Base-by-base conservation (phyloP, 1,284 basidiomycete genomes). In the Melampsora larici-populina region DNA sequence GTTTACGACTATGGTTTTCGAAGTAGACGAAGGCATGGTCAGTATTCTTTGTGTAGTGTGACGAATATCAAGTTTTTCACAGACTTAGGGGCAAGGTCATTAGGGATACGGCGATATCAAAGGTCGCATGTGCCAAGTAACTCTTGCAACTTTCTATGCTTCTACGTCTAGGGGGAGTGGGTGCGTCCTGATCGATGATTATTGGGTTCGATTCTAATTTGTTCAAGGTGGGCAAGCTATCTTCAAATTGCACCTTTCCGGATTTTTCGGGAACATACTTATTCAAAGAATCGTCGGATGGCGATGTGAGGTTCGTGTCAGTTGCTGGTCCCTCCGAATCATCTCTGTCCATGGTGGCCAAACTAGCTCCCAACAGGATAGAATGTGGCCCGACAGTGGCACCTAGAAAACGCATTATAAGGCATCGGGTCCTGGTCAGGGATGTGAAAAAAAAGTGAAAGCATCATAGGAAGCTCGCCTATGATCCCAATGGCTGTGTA, bases 331-430 rank as follows among this genome's bases (percentile, higher is more conserved):
- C 43, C 43, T 46, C 43, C 11, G 43, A 46, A 3, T 29, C 55
- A 24, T 58, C 58, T 18, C 63, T 49, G n/a, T 69, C 74, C 36
- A 58, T 51, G 21, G 74, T 76, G n/a, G 74, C 74, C 55, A 76
- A 67, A 36, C 46, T 68, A 46, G 55, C 40, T 8, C 74, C 74
- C 36, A 76, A 36, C 29, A 76, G 43, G 48, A 76, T 66, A 8
- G 74, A 69, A 63, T 76, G 74, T 36, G 74, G 74, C 43, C 74
- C 74, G 58, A 76, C 66, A 26, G 66, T 69, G 43, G 74, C 65
- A 29, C 74, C 74, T 76, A 29, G 17, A 40, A 60, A 46, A 55
- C 2, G 4, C 7, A 13, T 29, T 29, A 58, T 55, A 17, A 13
- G 18, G 15, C 4, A 55, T 21, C 4, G 24, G 13, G 6, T 55